Base-by-base conservation (phyloP, 2,329 filamentous ascomycete genomes). In the Monosporascus cannonballus region DNA sequence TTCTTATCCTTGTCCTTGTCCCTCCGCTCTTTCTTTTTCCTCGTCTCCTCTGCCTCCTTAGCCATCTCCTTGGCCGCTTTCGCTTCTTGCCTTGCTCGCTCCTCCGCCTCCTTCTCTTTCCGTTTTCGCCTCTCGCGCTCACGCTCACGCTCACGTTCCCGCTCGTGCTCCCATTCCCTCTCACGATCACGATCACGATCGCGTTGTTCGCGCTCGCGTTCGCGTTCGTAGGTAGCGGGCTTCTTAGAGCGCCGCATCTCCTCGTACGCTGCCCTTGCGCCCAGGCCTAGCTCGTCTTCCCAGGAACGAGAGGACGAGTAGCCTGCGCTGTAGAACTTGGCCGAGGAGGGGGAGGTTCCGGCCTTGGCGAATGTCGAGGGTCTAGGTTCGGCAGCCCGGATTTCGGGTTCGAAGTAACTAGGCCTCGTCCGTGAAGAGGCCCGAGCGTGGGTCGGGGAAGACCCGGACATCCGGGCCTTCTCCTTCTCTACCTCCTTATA, bases 401-500 rank as follows among this genome's bases (percentile, higher is more conserved):
- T 70, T 47, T 83, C 74, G 63, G 74, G 70, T 50, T 70, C 61
- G 54, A 54, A 65, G 60, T 76, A 58, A 42, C 59, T 54, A 14
- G 9, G 9, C 63, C 64, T 59, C 50, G 65, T 61, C 11, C 42
- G 42, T 14, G 47, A 41, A 18, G 51, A 44, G 18, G 49, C 30
- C 47, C 38, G 48, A 22, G 51, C 27, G 41, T 20, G 27, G 34
- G 11, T 54, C 60, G 14, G 76, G 67, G 20, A 73, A 68, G 75
- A 67, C 6, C 71, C 71, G 1, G 77, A 73, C 3, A 70, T 67
- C 53, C 74, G 74, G 55, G 71, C 62, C 62, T 75, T 72, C 58
- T 68, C 67, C 57, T 73, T 64, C 60, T 80, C 71, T 69, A 81
- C 83, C 41, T 60, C 66, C 80, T 80, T 63, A 90, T 72, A 42